Conservation (phyloP, 2,329 filamentous ascomycete species). For the Aspergillus tamarii region DNA sequence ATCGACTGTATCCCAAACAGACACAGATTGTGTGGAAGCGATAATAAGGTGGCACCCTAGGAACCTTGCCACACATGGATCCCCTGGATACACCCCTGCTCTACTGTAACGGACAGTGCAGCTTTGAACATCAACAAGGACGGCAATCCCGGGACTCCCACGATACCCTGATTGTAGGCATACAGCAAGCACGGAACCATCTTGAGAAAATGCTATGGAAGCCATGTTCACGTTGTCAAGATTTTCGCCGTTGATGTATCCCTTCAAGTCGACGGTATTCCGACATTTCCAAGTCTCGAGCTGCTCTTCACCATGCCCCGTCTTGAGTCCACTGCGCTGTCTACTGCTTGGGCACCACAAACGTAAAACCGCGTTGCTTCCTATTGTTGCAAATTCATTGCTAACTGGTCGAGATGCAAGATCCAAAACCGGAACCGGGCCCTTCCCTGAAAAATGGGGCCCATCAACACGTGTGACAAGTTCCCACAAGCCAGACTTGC, state of each 20-base stretch:
- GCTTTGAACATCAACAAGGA: constrained; percentile 74
- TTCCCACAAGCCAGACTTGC: constrained; percentile 63
- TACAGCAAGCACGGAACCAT: constrained; percentile 80
- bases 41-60: constrained; percentile 74
- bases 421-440: constrained; percentile 66
- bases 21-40: constrained; percentile 69
- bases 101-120: constrained; percentile 70
- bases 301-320: constrained; percentile 52
- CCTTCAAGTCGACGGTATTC: constrained; percentile 55
- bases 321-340: constrained; percentile 67
- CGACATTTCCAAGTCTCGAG: constrained; percentile 76
- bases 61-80: constrained; percentile 70
- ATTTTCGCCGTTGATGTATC: constrained; percentile 24
- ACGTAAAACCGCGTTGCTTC: constrained; percentile 75
- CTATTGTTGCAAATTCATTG: constrained; percentile 80
- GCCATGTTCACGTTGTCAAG: constrained; percentile 55
- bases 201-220: constrained; percentile 76
- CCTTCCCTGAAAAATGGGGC: constrained; percentile 68
- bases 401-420: constrained; percentile 71
- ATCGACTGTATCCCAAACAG: constrained; percentile 80
- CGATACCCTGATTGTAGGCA: constrained; percentile 45
- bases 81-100: constrained; percentile 67
- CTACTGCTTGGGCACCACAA: constrained; percentile 79
- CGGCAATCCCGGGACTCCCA: constrained; percentile 63
- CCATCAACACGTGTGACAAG: constrained; percentile 81